These are phyloP conservation scores for Phellinidium pouzarii DNA, from an alignment of 1,284 basidiomycete species.

Conservation along the genomic window DNA sequence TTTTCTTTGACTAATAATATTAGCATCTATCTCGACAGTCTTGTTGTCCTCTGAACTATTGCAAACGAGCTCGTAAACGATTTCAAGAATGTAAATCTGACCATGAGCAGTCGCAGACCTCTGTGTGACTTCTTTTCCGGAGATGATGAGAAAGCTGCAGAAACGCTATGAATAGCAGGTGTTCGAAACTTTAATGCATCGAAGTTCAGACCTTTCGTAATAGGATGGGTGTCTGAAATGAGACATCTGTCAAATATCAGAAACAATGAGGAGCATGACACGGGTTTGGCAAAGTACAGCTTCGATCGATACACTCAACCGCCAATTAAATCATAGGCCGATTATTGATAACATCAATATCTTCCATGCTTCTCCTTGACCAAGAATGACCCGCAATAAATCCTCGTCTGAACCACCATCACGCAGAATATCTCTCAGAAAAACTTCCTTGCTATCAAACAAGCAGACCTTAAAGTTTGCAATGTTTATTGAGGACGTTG, in stretches of 20 bases:
- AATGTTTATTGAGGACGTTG: not conserved
- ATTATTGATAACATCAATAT: constrained; percentile 69
- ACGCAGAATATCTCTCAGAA: constrained; percentile 72
- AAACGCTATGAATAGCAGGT: not conserved
- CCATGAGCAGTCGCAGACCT: constrained; percentile 75
- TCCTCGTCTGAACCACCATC: constrained; percentile 55
- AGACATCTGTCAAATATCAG: not conserved
- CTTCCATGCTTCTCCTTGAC: constrained; percentile 79
- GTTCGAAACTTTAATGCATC: not conserved
- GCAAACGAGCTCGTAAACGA: constrained; percentile 60
- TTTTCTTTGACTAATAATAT: constrained; percentile 38
- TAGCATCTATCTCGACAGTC: constrained; percentile 16
- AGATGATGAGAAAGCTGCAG: constrained; percentile 39
- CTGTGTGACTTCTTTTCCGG: constrained; percentile 55
- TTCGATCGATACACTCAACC: constrained; percentile 51
- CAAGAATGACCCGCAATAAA: constrained; percentile 61
- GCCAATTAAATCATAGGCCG: constrained; percentile 89
- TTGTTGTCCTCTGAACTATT: constrained; percentile 26
- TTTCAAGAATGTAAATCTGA: constrained; percentile 60
- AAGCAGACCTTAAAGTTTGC: constrained; percentile 60
- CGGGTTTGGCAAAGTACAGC: constrained; percentile 22
- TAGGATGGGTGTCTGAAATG: not conserved
- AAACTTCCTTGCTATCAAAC: constrained; percentile 81
- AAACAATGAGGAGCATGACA: constrained; percentile 16
- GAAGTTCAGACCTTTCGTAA: not conserved